These are phyloP conservation scores for Cunninghamia lanceolata DNA, from an alignment of 75 land plant genomes.

Conservation along the genomic window DNA sequence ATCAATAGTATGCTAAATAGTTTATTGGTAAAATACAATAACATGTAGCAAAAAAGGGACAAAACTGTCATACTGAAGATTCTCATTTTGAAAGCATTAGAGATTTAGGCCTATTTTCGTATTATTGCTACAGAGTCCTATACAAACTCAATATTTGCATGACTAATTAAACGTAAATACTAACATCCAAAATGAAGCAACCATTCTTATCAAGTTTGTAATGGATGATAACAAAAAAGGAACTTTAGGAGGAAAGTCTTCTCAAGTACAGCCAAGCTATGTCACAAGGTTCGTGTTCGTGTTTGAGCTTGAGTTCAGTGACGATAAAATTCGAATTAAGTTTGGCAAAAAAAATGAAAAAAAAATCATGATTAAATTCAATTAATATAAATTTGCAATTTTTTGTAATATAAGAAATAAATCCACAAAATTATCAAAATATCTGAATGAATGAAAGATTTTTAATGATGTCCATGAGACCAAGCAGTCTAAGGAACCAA, in stretches of 20 bases:
- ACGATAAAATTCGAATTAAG: too few species aligned
- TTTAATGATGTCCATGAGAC: too few species aligned
- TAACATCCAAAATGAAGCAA: neutral
- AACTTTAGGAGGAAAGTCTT: neutral
- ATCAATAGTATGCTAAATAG: neutral
- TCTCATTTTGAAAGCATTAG: neutral
- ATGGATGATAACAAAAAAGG: neutral
- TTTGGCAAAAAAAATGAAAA: too few species aligned
- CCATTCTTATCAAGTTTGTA: neutral
- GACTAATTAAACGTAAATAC: neutral
- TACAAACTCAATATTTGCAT: neutral
- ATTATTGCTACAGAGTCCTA: neutral
- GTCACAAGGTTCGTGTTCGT: too few species aligned
- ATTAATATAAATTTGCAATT: too few species aligned
- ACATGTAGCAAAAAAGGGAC: neutral
- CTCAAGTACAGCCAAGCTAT: neutral
- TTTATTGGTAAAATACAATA: too few species aligned
- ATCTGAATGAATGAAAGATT: too few species aligned
- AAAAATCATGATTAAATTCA: too few species aligned
- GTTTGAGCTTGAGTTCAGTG: too few species aligned
- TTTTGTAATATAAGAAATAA: too few species aligned
- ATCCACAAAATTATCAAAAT: too few species aligned
- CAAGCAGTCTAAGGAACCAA: too few species aligned
- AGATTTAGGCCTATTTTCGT: neutral
- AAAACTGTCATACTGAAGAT: neutral